Conservation (phyloP, 2,329 filamentous ascomycete species). For the Orbilia javanica region DNA sequence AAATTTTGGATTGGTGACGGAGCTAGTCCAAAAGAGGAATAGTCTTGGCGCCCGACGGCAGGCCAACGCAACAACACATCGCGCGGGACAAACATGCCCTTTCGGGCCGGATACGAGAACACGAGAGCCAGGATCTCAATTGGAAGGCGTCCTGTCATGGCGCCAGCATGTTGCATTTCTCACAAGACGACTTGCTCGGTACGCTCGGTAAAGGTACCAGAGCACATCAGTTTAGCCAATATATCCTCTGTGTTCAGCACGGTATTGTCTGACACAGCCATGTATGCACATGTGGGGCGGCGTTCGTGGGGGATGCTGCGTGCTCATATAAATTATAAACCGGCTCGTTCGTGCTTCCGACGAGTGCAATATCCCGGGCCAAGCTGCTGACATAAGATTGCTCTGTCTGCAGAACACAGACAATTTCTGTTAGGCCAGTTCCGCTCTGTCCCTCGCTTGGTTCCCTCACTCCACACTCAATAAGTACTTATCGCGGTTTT, state of each 20-base stretch:
- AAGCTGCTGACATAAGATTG: conserved; percentile 51
- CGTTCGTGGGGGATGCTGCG: background rate
- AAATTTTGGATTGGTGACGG: conserved; percentile 23
- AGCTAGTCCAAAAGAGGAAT: conserved; percentile 12
- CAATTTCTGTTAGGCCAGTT: conserved; percentile 16
- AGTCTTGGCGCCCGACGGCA: conserved; percentile 21
- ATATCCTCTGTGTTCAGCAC: background rate
- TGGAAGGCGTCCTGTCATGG: background rate
- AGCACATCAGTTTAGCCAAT: background rate
- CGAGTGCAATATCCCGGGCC: conserved; percentile 17
- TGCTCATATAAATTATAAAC: too few species aligned
- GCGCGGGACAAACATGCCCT: background rate
- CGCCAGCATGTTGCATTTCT: conserved; percentile 4
- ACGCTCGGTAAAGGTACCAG: too few species aligned
- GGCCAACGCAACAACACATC: conserved; percentile 33
- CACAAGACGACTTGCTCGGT: background rate
- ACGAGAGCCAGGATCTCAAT: background rate
- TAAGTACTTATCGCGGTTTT: conserved; percentile 22
- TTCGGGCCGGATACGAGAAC: conserved; percentile 1
- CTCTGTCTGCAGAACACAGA: background rate
- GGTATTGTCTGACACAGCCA: too few species aligned
- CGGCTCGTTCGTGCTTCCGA: conserved; percentile 22
- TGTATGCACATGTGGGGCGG: too few species aligned
- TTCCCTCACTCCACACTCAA: conserved; percentile 17
- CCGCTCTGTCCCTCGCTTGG: conserved; percentile 23